Percentiles rank a stretch among this genome's conserved stretches.
These are phyloP conservation scores for Tilletia horrida DNA, from an alignment of 1,284 basidiomycete genomes.

Conservation along the genomic window DNA sequence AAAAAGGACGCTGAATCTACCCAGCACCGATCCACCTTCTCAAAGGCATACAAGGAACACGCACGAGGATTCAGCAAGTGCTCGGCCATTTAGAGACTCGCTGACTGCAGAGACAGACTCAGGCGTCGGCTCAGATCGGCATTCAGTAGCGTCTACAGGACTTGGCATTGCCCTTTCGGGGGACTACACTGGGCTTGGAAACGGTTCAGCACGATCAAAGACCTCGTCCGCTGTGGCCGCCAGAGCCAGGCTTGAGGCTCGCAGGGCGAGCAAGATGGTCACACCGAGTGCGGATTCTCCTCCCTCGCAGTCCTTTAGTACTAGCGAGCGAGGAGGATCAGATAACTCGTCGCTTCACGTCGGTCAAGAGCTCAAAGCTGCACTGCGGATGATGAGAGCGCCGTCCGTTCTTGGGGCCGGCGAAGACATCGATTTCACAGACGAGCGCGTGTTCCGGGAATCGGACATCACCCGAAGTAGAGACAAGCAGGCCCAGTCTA, in stretches of 20 bases:
- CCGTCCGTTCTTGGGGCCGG: background rate
- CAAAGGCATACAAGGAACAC: no score
- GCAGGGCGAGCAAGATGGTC: background rate
- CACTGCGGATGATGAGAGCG: constrained; percentile 1
- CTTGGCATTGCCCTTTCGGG: background rate
- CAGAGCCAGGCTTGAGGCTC: background rate
- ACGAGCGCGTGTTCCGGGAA: background rate
- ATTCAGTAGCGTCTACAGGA: background rate
- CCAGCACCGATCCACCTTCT: no score
- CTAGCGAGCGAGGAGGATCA: no score
- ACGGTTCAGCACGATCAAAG: background rate
- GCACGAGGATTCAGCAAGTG: no score
- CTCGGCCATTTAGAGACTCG: background rate
- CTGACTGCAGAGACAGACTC: background rate
- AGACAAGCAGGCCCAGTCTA: no score
- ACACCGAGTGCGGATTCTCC: no score
- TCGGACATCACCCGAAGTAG: background rate
- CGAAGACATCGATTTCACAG: constrained; percentile 6
- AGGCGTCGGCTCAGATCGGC: background rate
- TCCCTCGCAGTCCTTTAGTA: no score
- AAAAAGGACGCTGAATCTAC: background rate
- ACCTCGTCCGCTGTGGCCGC: background rate
- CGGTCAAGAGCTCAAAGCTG: background rate
- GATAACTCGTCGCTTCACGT: background rate
- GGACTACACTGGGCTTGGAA: background rate